Base-by-base conservation (phyloP, 331 rosid species). In the Stylosanthes scabra region DNA sequence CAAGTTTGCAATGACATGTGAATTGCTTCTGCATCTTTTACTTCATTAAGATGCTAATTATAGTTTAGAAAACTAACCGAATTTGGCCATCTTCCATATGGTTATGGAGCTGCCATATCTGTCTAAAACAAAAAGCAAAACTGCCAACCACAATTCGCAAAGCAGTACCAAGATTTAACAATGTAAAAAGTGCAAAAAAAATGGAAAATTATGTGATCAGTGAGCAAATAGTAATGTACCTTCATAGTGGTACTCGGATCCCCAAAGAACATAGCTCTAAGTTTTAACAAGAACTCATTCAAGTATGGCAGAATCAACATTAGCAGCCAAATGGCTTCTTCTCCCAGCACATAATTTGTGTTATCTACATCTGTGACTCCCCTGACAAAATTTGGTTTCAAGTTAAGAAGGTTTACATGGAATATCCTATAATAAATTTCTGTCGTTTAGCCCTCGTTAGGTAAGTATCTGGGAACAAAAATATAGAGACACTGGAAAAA, bases 61-160 rank as follows among this genome's bases (percentile, higher is more conserved):
- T 20, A 20, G 25, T 20, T 45, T 5, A 11, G 66, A 63, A 9
- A 72, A 64, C 84, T 63, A 59, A 91, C 99, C 92, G 14, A 91
- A 84, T 83, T 90, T 91, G 58, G 77, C 72, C 88, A 91, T 82
- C 39, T 89, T 95, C 99, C 99, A 91, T 80, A 91, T 78, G 74
- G 99, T 91, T 59, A 95, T 78, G 83, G 81, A 90, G 83, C 83
- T 88, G 66, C 99, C 97, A 78, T 97, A 87, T 82, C 93, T 95
- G 1, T 97, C 99, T 69, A 91, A 84, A 76, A 91, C 88, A 79
- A 95, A 91, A 50, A 95, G 99, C 78, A 90, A 69, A 15, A 83
- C 90, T 59, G 96, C 96, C 86, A 94, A 69, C 99, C 91, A 95
- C 90, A 85, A 55, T 70, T 45, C 25, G 68, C 2, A 64, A 13